Base-by-base conservation (phyloP, 345 rosid species). In the Sonneratia alba region DNA sequence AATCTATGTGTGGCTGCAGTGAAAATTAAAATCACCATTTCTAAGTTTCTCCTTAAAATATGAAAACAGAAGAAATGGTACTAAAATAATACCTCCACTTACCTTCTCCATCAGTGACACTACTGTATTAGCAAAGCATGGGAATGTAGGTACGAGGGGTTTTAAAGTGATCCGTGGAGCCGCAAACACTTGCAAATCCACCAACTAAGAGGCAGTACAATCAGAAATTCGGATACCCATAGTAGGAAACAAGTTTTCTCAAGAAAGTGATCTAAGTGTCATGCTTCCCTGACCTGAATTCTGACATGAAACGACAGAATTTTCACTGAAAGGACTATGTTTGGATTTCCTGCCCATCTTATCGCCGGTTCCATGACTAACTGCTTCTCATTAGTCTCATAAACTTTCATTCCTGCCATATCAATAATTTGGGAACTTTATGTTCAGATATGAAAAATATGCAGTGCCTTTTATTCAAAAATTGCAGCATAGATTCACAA, bases 291-390 rank as follows among this genome's bases (percentile, higher is more conserved):
- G 36, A 87, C 88, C 91, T 87, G 87, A 53, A 80, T 22, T 68
- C 78, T 79, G 70, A 81, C 64, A 42, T 74, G 74, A 7, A 85
- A 16, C 36, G 80, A 79, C 40, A 77, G 47, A 7, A 84, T 40
- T 56, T 71, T 81, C 73, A 82, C 14, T 62, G 40, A 77, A 65
- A 87, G 18, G 47, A 76, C 79, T 37, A 87, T 73, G 80, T 87
- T 77, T 6, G 87, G 83, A 79, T 87, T 87, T 71, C 86, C 85
- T 32, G 85, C 88, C 87, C 87, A 83, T 74, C 80, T 78, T 37
- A 85, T 18, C 6, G 71, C 77, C 3, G 86, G 81, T 72, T 87
- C 85, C 48, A 85, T 69, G 66, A 80, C 71, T 65, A 85, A 43
- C 67, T 87, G 82, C 63, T 81, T 83, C 57, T 82, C 83, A 15